Evolutionary conservation across 2,329 filamentous ascomycete species (phyloP).

Genomic region (Paramyrothecium sp.): DNA sequence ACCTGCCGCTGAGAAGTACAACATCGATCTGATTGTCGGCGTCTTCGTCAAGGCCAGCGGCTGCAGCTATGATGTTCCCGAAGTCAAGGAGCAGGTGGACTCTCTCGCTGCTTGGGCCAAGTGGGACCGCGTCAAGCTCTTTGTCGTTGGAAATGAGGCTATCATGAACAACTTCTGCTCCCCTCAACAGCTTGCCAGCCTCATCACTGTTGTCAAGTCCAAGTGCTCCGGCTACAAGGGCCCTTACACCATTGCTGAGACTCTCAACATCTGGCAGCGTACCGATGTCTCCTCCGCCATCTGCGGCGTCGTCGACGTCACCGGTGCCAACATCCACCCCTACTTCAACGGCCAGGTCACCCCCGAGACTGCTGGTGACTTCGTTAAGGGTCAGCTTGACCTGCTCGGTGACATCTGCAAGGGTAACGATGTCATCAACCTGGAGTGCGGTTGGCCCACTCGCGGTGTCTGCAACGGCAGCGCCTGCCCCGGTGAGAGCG

Average conservation of each 20-base stretch:
- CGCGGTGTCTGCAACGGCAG: constrained; percentile 66
- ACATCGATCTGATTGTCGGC: constrained; percentile 80
- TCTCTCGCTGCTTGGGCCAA: constrained; percentile 70
- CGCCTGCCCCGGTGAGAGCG: constrained; percentile 62
- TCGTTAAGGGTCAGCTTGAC: constrained; percentile 71
- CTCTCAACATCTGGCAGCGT: constrained; percentile 74
- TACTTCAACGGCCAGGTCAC: constrained; percentile 80
- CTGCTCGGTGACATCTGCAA: constrained; percentile 70
- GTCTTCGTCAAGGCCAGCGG: constrained; percentile 74
- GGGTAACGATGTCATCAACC: constrained; percentile 71
- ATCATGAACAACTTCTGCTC: constrained; percentile 72
- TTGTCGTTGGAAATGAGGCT: constrained; percentile 90
- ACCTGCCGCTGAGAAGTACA: constrained; percentile 61
- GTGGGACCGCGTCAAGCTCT: constrained; percentile 74
- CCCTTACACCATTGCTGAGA: constrained; percentile 81
- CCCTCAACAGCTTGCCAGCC: constrained; percentile 62
- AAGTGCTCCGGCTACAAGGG: constrained; percentile 73
- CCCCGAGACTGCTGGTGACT: constrained; percentile 68
- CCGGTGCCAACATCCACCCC: constrained; percentile 85
- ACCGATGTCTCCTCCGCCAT: constrained; percentile 55
- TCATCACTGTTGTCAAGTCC: constrained; percentile 67
- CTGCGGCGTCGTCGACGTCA: constrained; percentile 73
- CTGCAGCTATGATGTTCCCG: constrained; percentile 55
- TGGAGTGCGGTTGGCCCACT: constrained; percentile 90
- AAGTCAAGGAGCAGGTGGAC: constrained; percentile 70